phyloP scores from a whole-genome alignment of 2,329 filamentous ascomycete species.

The Paecilomyces dactylethromorphus region DNA sequence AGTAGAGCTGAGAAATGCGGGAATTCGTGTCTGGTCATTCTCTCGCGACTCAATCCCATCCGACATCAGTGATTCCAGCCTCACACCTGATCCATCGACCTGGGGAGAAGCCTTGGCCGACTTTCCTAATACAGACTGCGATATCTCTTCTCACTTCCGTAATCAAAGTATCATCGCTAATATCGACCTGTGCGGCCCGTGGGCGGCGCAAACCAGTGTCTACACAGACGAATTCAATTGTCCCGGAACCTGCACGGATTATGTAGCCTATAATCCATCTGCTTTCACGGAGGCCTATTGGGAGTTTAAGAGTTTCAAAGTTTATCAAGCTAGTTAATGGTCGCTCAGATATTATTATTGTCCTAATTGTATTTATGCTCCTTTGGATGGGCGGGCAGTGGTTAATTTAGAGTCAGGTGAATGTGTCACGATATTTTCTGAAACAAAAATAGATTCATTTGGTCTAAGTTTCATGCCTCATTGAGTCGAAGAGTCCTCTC shows the following conservation, averaged over 20 bases:
- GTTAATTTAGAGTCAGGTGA: too few relatives aligned
- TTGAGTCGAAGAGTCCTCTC: too few relatives aligned
- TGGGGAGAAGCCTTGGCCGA: conserved; percentile 61
- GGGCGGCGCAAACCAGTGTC: conserved; percentile 34
- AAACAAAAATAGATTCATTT: too few relatives aligned
- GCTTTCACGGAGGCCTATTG: conserved; percentile 57
- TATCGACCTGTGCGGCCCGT: conserved; percentile 58
- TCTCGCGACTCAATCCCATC: conserved; percentile 40
- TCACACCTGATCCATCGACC: conserved; percentile 50
- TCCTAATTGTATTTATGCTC: too few relatives aligned
- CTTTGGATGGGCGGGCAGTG: too few relatives aligned
- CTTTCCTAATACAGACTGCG: conserved; percentile 58
- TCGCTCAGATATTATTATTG: too few relatives aligned
- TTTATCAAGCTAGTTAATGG: conserved; percentile 41
- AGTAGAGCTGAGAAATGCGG: conserved; percentile 54
- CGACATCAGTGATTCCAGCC: conserved; percentile 43
- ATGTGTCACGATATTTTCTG: too few relatives aligned
- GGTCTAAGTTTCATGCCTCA: too few relatives aligned
- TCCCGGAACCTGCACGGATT: conserved; percentile 51
- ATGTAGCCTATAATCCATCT: conserved; percentile 51
- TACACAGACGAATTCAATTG: conserved; percentile 31
- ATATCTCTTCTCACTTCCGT: conserved; percentile 53
- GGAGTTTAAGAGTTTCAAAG: conserved; percentile 57
- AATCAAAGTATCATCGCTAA: conserved; percentile 63
- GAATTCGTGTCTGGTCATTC: conserved; percentile 61